These are phyloP conservation scores for Tolypocladium pustulatum DNA, from an alignment of 2,329 filamentous ascomycete species.

Conservation along the genomic window DNA sequence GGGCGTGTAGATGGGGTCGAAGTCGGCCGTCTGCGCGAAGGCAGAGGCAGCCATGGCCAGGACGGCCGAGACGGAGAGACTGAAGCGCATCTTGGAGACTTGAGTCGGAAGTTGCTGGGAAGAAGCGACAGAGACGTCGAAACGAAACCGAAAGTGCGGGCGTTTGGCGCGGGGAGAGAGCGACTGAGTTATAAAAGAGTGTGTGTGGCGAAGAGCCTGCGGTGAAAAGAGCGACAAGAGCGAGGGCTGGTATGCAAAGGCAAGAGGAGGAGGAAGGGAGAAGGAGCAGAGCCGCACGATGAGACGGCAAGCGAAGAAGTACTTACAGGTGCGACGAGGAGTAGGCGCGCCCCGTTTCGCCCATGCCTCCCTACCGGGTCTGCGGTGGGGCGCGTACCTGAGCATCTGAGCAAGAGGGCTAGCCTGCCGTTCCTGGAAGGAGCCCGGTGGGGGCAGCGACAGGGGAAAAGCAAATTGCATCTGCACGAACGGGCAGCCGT, in stretches of 20 bases:
- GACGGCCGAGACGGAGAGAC: conserved; percentile 33
- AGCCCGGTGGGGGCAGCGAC: neutral
- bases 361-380: neutral
- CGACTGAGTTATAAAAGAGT: neutral
- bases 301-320: conserved; percentile 1
- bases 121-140: neutral
- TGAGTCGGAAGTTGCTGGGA: neutral
- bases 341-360: neutral
- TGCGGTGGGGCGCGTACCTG: neutral
- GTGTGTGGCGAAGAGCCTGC: neutral
- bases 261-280: neutral
- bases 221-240: neutral
- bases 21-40: conserved; percentile 44
- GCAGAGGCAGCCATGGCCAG: conserved; percentile 40
- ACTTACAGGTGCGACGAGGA: neutral
- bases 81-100: conserved; percentile 43
- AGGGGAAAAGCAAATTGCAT: conserved; percentile 8
- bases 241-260: neutral
- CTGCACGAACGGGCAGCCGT: neutral
- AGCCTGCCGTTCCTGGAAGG: neutral
- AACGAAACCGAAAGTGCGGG: neutral
- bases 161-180: neutral
- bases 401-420: neutral
- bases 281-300: neutral
- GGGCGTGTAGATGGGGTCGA: conserved; percentile 43